Conservation (phyloP, 2,329 filamentous ascomycete genomes). For the Aspergillus calidoustus region DNA sequence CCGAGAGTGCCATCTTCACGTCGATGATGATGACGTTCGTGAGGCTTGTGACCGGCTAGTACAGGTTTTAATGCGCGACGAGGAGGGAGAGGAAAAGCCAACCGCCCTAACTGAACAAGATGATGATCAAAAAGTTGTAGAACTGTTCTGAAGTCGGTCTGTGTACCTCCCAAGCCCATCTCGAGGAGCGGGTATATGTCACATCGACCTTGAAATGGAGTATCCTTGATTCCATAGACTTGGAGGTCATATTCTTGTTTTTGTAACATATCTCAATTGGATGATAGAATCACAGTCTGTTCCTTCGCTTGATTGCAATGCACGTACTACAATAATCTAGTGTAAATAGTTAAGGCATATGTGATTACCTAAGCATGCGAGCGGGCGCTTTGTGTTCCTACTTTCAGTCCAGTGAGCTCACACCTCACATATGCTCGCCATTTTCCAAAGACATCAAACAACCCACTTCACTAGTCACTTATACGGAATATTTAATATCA, state of each 20-base stretch:
- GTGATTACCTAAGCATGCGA: background rate
- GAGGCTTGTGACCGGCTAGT: conserved; percentile 89
- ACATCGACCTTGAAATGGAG: background rate
- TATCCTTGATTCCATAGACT: background rate
- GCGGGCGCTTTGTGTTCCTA: background rate
- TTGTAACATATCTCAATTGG: background rate
- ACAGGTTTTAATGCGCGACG: conserved; percentile 83
- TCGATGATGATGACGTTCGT: conserved; percentile 77
- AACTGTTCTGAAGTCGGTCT: conserved; percentile 48
- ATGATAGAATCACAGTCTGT: no score
- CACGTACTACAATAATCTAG: no score
- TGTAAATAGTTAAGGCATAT: no score
- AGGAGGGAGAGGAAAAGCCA: conserved; percentile 61
- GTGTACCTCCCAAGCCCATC: background rate
- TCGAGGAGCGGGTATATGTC: background rate
- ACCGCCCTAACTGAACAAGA: conserved; percentile 43
- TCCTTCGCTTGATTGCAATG: no score
- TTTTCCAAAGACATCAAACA: background rate
- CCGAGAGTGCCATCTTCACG: conserved; percentile 78
- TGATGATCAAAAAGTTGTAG: conserved; percentile 52
- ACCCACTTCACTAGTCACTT: background rate
- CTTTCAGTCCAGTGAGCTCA: background rate
- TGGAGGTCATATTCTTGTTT: background rate
- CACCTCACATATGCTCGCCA: background rate
- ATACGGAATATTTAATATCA: background rate